Evolutionary conservation across 352 stramenopile genomes (phyloP).

Genomic region (Pythium dissimile): DNA sequence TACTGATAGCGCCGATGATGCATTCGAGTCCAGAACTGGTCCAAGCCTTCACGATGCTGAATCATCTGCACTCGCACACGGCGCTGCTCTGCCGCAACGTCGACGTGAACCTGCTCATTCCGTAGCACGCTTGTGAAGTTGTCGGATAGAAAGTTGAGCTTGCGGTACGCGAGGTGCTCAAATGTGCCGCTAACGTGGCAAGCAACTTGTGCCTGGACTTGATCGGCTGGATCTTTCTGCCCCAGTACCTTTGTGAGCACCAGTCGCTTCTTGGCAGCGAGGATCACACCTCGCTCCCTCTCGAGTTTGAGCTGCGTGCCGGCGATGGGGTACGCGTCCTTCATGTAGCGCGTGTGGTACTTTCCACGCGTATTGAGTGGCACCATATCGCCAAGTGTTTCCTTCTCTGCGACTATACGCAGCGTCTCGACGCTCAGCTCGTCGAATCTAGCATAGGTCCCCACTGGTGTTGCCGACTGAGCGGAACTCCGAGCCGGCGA

Average conservation of each 20-base stretch:
- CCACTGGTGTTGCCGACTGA: constrained; percentile 9
- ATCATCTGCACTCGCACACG: constrained; percentile 34
- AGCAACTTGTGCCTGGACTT: background rate
- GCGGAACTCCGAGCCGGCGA: background rate
- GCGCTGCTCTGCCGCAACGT: constrained; percentile 24
- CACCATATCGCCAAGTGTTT: constrained; percentile 28
- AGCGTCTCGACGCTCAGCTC: constrained; percentile 36
- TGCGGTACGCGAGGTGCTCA: constrained; percentile 25
- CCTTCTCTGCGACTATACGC: constrained; percentile 41
- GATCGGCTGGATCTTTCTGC: background rate
- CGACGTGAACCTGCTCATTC: constrained; percentile 27
- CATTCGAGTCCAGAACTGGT: constrained; percentile 63
- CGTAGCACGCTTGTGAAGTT: constrained; percentile 35
- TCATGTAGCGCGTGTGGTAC: constrained; percentile 68
- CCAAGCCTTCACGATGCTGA: constrained; percentile 35
- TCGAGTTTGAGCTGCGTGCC: constrained; percentile 67
- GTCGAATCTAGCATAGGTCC: constrained; percentile 51
- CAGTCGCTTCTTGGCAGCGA: constrained; percentile 66
- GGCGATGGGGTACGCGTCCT: constrained; percentile 67
- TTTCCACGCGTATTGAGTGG: constrained; percentile 58
- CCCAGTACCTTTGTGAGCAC: constrained; percentile 30
- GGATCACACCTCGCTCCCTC: constrained; percentile 52
- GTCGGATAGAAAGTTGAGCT: constrained; percentile 49
- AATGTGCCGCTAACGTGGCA: background rate
- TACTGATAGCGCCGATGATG: constrained; percentile 34